These are phyloP conservation scores for Lachnellula willkommii DNA, from an alignment of 2,329 filamentous ascomycete species.

Conservation along the genomic window DNA sequence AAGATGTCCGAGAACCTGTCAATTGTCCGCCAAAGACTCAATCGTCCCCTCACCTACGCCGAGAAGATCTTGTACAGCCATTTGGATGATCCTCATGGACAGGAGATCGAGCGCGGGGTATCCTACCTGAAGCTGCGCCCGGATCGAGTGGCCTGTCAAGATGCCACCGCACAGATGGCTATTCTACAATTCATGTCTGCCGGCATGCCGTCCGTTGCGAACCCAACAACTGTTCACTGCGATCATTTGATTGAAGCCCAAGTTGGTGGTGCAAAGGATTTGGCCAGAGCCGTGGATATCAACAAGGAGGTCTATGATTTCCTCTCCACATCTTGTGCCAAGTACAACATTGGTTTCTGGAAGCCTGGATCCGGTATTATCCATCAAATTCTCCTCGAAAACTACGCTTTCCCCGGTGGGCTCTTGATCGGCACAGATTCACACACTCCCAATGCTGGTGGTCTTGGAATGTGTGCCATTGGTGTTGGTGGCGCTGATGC, in stretches of 20 bases:
- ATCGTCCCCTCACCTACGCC: conserved; percentile 87
- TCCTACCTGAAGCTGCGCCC: conserved; percentile 96
- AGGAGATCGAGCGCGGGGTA: conserved; percentile 91
- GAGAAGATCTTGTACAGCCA: conserved; percentile 99
- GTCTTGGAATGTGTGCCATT: conserved; percentile 90
- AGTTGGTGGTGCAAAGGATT: conserved; percentile 86
- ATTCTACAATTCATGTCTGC: conserved; percentile 99
- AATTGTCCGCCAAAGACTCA: conserved; percentile 82
- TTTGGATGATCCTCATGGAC: conserved; percentile 90
- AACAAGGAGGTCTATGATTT: conserved; percentile 99
- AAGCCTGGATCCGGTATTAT: conserved; percentile 98
- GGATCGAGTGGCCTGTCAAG: conserved; percentile 97
- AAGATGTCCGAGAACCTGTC: conserved; percentile 98
- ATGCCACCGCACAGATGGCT: conserved; percentile 99
- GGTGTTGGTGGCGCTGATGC: conserved; percentile 98
- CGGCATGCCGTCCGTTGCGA: conserved; percentile 91
- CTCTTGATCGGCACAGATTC: conserved; percentile 97
- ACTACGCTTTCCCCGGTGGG: conserved; percentile 98
- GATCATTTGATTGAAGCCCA: conserved; percentile 99
- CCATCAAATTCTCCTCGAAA: conserved; percentile 97
- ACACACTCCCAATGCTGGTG: conserved; percentile 95
- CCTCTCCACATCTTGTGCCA: conserved; percentile 85
- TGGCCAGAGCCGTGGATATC: conserved; percentile 82
- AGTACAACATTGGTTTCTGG: conserved; percentile 99
- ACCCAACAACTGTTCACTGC: conserved; percentile 93